Base-by-base conservation (phyloP, 345 rosid genomes). In the Acer campestre region DNA sequence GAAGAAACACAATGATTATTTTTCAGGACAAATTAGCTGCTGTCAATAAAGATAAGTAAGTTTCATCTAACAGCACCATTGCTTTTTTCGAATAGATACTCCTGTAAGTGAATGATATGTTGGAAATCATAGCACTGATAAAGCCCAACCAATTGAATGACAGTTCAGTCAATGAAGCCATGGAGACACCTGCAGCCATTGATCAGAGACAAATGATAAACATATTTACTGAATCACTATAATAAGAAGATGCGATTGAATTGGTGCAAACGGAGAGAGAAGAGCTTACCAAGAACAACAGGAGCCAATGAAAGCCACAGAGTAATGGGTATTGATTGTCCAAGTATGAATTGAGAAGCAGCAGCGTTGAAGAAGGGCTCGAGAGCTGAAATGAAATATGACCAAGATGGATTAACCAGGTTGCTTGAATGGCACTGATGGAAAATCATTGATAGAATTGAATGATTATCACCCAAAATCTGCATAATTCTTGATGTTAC, bases 281-380 rank as follows among this genome's bases (percentile, higher is more conserved):
- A 18, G 17, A 38, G 49, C 61, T 80, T 79, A 95, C 99, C 99
- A 59, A 93, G 11, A 67, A 96, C 97, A 75, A 95, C 98, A 48
- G 99, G 97, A 80, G 92, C 90, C 73, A 94, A 82, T 71, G 99
- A 92, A 65, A 96, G 86, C 99, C 99, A 96, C 31, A 96, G 87
- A 73, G 97, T 78, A 1, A 92, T 7, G 7, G 99, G 98, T 38
- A 96, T 93, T 10, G 85, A 63, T 75, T 96, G 99, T 76, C 99
- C 99, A 6, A 96, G 88, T 72, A 96, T 4, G 78, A 93, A 96
- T 11, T 96, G 98, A 44, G 99, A 94, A 84, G 99, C 97, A 78
- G 97, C 88, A 53, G 98, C 99, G 51, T 94, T 96, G 88, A 96
- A 96, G 91, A 94, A 96, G 17, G 99, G 99, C 88, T 96, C 99